Conservation (phyloP, 139 green algal species). For the Chlamydomonas urium region DNA sequence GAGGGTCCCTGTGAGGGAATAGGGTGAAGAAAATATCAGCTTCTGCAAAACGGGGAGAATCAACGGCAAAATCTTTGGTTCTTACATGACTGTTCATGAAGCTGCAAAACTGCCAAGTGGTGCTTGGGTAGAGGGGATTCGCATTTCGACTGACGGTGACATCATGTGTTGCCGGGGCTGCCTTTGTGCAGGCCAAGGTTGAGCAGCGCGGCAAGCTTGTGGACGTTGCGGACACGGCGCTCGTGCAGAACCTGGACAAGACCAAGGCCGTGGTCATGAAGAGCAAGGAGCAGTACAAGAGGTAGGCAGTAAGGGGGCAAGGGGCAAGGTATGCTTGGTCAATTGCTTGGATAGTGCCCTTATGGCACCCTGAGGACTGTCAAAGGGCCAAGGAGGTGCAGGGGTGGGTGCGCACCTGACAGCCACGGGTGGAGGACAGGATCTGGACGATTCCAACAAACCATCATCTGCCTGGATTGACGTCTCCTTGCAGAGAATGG, state of each 20-base stretch:
- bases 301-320: slow-evolving; percentile 1
- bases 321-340: background rate
- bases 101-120: no score
- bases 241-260: slow-evolving; percentile 26
- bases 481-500: no score
- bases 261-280: slow-evolving; percentile 25
- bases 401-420: no score
- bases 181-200: slow-evolving; percentile 17
- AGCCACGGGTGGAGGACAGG: background rate
- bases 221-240: slow-evolving; percentile 29
- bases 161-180: background rate
- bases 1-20: no score
- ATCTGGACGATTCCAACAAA: background rate
- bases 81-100: no score
- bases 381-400: no score
- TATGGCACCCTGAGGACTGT: background rate
- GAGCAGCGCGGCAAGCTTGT: slow-evolving; percentile 33
- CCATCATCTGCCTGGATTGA: background rate
- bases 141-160: background rate
- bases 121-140: no score
- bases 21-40: no score
- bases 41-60: no score
- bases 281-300: slow-evolving; percentile 42
- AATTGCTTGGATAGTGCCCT: background rate
- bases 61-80: no score